phyloP scores from a whole-genome alignment of 2,329 filamentous ascomycete genomes.

The Arthrobotrys iridis region DNA sequence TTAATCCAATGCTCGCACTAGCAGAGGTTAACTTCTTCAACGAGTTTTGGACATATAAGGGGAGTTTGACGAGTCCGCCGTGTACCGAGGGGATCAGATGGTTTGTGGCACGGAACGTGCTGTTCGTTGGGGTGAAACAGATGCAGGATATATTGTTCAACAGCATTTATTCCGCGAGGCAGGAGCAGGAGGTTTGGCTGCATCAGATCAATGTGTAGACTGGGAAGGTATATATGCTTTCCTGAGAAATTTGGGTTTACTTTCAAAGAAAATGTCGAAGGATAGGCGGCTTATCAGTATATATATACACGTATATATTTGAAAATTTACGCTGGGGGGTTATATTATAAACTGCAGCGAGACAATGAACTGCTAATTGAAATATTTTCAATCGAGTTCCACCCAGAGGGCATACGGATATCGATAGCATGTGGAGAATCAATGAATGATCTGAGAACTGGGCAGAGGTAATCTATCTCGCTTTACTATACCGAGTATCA shows the following conservation, averaged over 20 bases:
- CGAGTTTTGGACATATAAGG: constrained; percentile 66
- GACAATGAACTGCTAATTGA: no score
- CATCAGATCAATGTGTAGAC: constrained; percentile 62
- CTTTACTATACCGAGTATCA: no score
- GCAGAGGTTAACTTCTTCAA: constrained; percentile 62
- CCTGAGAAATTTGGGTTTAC: no score
- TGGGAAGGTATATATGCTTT: not conserved
- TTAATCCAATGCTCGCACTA: constrained; percentile 61
- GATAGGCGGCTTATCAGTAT: no score
- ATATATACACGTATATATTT: not conserved
- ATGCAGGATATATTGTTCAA: constrained; percentile 65
- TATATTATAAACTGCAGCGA: no score
- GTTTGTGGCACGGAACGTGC: constrained; percentile 63
- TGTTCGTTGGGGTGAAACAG: constrained; percentile 64
- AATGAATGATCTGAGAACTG: no score
- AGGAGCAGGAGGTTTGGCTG: constrained; percentile 65
- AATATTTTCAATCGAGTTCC: no score
- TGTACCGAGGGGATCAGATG: constrained; percentile 65
- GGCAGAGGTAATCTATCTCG: no score
- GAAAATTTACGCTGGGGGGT: not conserved
- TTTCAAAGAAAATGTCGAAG: no score
- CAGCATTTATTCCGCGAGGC: constrained; percentile 64
- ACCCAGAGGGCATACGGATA: no score
- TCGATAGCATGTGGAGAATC: no score
- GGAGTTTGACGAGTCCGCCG: constrained; percentile 65